Evolutionary conservation across 1,284 basidiomycete species (phyloP).

Genomic region (Papiliotrema fonsecae): DNA sequence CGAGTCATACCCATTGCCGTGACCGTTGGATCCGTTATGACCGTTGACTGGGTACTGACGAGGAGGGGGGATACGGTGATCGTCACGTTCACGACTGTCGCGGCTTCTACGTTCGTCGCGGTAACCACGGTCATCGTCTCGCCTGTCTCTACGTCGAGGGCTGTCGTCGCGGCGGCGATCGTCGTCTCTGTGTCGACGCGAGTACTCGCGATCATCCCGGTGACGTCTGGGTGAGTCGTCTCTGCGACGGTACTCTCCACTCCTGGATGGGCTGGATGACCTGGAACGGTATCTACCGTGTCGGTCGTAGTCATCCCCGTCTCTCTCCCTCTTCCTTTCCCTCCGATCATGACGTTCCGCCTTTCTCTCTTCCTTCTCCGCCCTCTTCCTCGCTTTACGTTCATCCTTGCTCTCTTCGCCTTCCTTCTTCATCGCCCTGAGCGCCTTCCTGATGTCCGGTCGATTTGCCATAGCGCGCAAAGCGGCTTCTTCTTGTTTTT

Average conservation of each 20-base stretch:
- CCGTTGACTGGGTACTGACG: slow-evolving; percentile 10
- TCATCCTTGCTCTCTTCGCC: slow-evolving; percentile 59
- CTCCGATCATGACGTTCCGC: slow-evolving; percentile 9
- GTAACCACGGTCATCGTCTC: not conserved
- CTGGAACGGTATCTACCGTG: slow-evolving; percentile 1
- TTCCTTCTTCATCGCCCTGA: slow-evolving; percentile 68
- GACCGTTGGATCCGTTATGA: not conserved
- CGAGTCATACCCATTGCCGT: slow-evolving; percentile 14
- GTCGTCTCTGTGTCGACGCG: not conserved
- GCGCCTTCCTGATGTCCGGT: slow-evolving; percentile 76
- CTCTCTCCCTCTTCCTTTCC: slow-evolving; percentile 13
- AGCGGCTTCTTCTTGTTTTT: slow-evolving; percentile 92
- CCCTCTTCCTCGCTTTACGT: slow-evolving; percentile 51
- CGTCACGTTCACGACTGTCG: slow-evolving; percentile 1
- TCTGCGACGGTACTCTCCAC: slow-evolving; percentile 10
- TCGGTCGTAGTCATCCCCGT: slow-evolving; percentile 10
- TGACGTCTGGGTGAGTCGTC: slow-evolving; percentile 11
- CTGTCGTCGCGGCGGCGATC: not conserved
- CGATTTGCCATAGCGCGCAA: slow-evolving; percentile 86
- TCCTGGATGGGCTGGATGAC: slow-evolving; percentile 13
- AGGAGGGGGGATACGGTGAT: slow-evolving; percentile 11
- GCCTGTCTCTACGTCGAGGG: too few relatives aligned
- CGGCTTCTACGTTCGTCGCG: slow-evolving; percentile 12
- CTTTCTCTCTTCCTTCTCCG: slow-evolving; percentile 34
- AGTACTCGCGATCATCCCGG: slow-evolving; percentile 23